Conservation (phyloP, 306 rosid species). For the Lotus japonicus region DNA sequence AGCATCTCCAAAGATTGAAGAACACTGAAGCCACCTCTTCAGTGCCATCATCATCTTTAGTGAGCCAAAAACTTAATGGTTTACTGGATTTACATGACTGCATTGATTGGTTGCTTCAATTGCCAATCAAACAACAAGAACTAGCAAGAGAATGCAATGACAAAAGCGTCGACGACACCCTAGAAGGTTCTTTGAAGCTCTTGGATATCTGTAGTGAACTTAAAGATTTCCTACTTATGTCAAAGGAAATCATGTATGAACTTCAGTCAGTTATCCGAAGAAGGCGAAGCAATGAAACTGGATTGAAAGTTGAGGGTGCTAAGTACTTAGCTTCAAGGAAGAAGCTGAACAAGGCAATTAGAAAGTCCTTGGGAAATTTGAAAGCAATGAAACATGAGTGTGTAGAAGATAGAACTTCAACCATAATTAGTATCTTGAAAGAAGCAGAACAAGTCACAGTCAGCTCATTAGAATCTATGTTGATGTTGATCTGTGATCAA, state of each 20-base stretch:
- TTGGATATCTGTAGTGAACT: constrained; percentile 5
- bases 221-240: not conserved
- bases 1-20: constrained; percentile 10
- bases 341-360: not conserved
- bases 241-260: constrained; percentile 6
- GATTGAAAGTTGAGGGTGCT: not conserved
- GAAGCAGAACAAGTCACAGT: constrained; percentile 15
- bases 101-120: constrained; percentile 11
- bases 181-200: constrained; percentile 15
- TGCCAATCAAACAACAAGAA: constrained; percentile 7
- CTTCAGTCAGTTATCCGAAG: constrained; percentile 6
- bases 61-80: constrained; percentile 4
- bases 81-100: constrained; percentile 16
- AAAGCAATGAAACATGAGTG: not conserved
- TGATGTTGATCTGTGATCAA: constrained; percentile 1
- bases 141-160: not conserved
- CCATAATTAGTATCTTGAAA: not conserved
- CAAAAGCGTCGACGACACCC: not conserved
- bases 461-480: constrained; percentile 8
- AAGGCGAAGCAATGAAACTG: not conserved
- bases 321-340: constrained; percentile 19
- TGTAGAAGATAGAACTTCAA: too few relatives aligned
- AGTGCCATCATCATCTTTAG: not conserved
- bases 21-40: not conserved
- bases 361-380: not conserved